These are phyloP conservation scores for Cercophora sp. DNA, from an alignment of 495 filamentous ascomycete genomes.

Conservation along the genomic window DNA sequence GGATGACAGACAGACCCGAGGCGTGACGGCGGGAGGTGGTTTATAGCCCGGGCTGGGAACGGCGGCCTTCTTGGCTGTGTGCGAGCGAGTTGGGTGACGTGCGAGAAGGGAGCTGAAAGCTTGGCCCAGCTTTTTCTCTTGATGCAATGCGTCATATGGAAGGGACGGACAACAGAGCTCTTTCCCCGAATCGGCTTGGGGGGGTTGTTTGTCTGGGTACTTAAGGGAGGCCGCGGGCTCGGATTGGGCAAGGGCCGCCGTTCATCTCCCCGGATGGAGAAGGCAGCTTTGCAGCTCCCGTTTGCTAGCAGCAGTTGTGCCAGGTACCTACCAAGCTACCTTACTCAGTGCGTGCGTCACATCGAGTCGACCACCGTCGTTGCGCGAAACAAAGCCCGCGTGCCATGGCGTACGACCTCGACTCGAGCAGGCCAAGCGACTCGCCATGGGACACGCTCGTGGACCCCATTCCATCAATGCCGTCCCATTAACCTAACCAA, in stretches of 20 bases:
- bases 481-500: too few relatives aligned
- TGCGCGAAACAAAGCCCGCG: constrained; percentile 1
- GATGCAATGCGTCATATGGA: constrained; percentile 21
- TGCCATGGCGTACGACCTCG: constrained; percentile 2
- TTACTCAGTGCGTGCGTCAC: constrained; percentile 16
- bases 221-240: not conserved
- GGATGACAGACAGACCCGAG: not conserved
- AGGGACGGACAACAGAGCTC: constrained; percentile 5
- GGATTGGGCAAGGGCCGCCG: not conserved
- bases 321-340: not conserved
- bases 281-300: not conserved
- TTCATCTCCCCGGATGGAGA: constrained; percentile 5
- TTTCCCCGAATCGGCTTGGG: constrained; percentile 7
- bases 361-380: not conserved
- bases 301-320: not conserved
- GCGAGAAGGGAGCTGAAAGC: too few relatives aligned
- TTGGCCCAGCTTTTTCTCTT: not conserved
- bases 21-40: constrained; percentile 5
- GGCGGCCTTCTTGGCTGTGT: not conserved
- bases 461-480: not conserved
- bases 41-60: constrained; percentile 11
- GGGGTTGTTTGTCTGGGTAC: constrained; percentile 2
- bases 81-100: constrained; percentile 7
- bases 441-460: too few relatives aligned
- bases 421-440: too few relatives aligned